phyloP scores from a whole-genome alignment of 495 filamentous ascomycete genomes.

The Pyrenula aspistea region DNA sequence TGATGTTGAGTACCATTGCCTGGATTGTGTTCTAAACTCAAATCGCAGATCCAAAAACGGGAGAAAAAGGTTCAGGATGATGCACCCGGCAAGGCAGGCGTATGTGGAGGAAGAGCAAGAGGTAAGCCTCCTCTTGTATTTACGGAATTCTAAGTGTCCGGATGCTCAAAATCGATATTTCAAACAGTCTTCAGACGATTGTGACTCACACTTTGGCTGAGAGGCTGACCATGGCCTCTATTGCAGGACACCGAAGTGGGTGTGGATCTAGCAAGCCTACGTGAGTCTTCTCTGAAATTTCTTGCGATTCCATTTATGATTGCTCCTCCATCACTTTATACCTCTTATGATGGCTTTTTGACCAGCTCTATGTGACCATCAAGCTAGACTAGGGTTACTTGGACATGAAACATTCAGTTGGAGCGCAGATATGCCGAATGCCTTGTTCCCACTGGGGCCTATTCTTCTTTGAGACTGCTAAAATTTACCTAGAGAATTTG shows the following conservation, averaged over 20 bases:
- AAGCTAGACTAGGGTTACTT: too few relatives aligned
- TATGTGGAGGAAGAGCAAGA: constrained; percentile 78
- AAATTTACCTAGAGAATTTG: too few relatives aligned
- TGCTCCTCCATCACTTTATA: too few relatives aligned
- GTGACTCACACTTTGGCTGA: constrained; percentile 2
- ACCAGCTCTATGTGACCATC: too few relatives aligned
- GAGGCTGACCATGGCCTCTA: constrained; percentile 13
- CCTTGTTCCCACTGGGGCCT: not conserved
- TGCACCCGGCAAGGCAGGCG: constrained; percentile 89
- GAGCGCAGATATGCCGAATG: too few relatives aligned
- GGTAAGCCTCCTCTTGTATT: constrained; percentile 37
- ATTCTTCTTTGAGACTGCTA: too few relatives aligned
- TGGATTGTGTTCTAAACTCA: not conserved
- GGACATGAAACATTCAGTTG: not conserved
- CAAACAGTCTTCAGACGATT: constrained; percentile 14
- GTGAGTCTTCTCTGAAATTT: constrained; percentile 40
- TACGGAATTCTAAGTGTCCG: constrained; percentile 5
- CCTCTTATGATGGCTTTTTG: too few relatives aligned
- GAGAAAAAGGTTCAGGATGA: constrained; percentile 35
- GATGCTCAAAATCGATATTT: constrained; percentile 15
- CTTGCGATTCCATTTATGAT: too few relatives aligned
- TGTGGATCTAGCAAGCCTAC: constrained; percentile 68
- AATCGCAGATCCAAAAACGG: too few relatives aligned
- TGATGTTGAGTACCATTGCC: too few relatives aligned
- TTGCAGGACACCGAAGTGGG: constrained; percentile 50